Evolutionary conservation across 192 early-diverging fungal genomes (phyloP).

Genomic region (Lobosporangium transversale): DNA sequence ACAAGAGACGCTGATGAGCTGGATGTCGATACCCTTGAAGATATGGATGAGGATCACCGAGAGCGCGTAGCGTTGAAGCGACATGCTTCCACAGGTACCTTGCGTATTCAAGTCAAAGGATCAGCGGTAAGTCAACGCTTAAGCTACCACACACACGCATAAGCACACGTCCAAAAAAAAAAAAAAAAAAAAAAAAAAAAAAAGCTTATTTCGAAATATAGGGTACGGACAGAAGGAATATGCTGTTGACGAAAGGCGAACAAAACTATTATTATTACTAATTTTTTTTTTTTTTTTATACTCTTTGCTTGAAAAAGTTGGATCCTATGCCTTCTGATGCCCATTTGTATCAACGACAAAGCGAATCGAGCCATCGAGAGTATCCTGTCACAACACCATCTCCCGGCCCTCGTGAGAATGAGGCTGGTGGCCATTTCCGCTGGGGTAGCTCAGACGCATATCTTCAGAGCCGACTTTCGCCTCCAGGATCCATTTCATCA

Average conservation of each 20-base stretch:
- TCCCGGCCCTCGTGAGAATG: constrained; percentile 17
- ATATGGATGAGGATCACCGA: constrained; percentile 30
- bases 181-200: too few species aligned
- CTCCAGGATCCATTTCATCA: constrained; percentile 23
- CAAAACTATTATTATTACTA: neutral
- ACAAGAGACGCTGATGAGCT: neutral
- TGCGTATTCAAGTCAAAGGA: constrained; percentile 6
- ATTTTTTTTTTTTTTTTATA: neutral
- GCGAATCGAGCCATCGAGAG: constrained; percentile 8
- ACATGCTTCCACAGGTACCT: constrained; percentile 39
- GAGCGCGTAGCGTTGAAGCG: constrained; percentile 28
- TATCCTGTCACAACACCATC: constrained; percentile 23
- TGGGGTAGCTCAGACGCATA: constrained; percentile 29
- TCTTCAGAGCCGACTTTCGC: constrained; percentile 19
- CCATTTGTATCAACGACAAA: constrained; percentile 15
- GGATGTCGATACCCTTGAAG: constrained; percentile 9
- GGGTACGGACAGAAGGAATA: too few species aligned
- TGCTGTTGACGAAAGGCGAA: too few species aligned
- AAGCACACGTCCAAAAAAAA: too few species aligned
- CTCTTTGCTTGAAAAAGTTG: neutral
- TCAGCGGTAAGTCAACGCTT: constrained; percentile 17
- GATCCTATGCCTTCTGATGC: constrained; percentile 2
- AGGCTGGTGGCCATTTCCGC: constrained; percentile 22
- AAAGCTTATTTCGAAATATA: too few species aligned
- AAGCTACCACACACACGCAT: too few species aligned